Base-by-base conservation (phyloP, 371 early-diverging fungal species). In the Mortierella polycephala region DNA sequence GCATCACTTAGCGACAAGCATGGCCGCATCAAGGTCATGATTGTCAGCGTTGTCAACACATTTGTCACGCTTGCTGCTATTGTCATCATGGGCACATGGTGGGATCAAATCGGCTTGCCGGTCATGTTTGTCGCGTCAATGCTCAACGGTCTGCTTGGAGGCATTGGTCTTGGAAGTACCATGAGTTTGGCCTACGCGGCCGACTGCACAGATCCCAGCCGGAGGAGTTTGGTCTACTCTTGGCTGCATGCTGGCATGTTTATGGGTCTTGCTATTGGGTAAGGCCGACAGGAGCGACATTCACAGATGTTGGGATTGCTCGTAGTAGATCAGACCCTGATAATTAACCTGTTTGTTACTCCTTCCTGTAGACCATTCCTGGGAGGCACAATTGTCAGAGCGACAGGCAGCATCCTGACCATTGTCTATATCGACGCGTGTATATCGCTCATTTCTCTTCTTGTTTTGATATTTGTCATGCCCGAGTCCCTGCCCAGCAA, bases 401-500 rank as follows among this genome's bases (percentile, higher is more conserved):
- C 14, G 1, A 58, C 62, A 3, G 47, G 41, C 1, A 64, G 58
- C n/a, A 40, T 86, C n/a, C 55, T 76, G 51, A 56, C 53, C 10
- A 54, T 86, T 0, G 67, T 89, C 41, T 85, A 81, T n/a, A 51
- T 83, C 30, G 74, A 76, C 6, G 30, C 84, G 2, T 49, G 59
- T 0, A 47, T 60, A 7, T 54, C 73, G 11, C 2, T 76, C 10
- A 0, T 80, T 0, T 69, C 81, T n/a, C 52, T 71, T 3, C 5
- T 74, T 7, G 69, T 82, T 49, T 57, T 74, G 0, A 13, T 60
- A 0, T 60, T 79, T 16, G 2, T 83, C 46, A 44, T 87, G n/a
- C 88, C 89, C 0, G 89, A 89, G 57, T 88, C 89, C 16, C 10
- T 75, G 2, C 75, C 76, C 6, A 44, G 53, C 10, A 57, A 57